Evolutionary conservation across 2,329 filamentous ascomycete species (phyloP).

Genomic region (Xylariales sp.): DNA sequence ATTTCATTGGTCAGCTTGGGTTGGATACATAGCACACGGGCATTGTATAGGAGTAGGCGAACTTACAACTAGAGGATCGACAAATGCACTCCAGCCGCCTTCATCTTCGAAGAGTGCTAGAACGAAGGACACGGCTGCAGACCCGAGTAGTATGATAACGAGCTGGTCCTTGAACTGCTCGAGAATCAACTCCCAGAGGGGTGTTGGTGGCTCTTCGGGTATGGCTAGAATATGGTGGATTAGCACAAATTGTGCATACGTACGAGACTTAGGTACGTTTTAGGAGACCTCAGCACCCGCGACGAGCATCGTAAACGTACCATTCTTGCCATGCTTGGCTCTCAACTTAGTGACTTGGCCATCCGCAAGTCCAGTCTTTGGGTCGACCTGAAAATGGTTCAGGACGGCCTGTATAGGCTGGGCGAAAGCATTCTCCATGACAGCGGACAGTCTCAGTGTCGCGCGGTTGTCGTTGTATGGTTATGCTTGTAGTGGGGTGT

Average conservation of each 20-base stretch:
- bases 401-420: conserved; percentile 69
- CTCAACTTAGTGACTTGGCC: conserved; percentile 67
- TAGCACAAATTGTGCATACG: conserved; percentile 31
- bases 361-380: conserved; percentile 66
- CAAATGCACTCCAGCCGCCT: conserved; percentile 96
- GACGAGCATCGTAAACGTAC: conserved; percentile 56
- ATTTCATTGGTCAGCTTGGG: conserved; percentile 36
- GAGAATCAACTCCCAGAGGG: conserved; percentile 93
- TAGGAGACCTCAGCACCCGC: conserved; percentile 33
- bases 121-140: conserved; percentile 91
- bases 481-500: conserved; percentile 35
- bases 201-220: conserved; percentile 91
- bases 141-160: conserved; percentile 92
- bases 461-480: conserved; percentile 15
- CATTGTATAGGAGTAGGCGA: conserved; percentile 16
- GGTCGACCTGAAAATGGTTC: conserved; percentile 67
- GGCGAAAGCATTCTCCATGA: conserved; percentile 73
- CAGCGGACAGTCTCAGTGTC: conserved; percentile 35
- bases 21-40: conserved; percentile 1
- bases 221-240: conserved; percentile 59
- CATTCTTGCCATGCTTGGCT: conserved; percentile 73
- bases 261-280: conserved; percentile 3
- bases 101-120: conserved; percentile 93
- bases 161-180: conserved; percentile 99
- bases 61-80: conserved; percentile 93